Conservation (phyloP, 148 eudicot species). For the Agrostemma githago region DNA sequence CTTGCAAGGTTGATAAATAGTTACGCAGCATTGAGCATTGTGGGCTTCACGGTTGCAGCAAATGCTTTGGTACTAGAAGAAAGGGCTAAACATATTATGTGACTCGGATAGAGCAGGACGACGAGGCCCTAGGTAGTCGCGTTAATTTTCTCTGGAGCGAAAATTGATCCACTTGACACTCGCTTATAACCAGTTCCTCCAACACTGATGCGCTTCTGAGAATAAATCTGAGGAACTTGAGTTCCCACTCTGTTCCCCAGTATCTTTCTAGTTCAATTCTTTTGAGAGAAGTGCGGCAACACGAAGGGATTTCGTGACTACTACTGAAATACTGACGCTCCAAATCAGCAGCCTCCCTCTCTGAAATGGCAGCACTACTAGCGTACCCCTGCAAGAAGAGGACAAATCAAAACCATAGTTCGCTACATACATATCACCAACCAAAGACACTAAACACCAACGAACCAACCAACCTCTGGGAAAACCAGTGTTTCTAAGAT, state of each 20-base stretch:
- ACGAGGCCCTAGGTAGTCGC: too few species aligned
- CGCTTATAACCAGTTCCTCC: constrained; percentile 8
- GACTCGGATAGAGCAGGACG: constrained; percentile 1
- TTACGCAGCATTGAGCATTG: too few species aligned
- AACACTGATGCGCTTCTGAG: constrained; percentile 17
- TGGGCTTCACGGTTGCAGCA: too few species aligned
- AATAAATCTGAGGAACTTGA: constrained; percentile 9
- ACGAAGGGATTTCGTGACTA: background rate
- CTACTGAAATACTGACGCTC: background rate
- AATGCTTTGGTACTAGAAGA: too few species aligned
- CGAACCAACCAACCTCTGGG: background rate
- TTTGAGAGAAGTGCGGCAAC: background rate
- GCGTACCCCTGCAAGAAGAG: background rate
- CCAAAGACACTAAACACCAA: background rate
- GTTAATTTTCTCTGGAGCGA: background rate
- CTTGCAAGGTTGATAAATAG: too few species aligned
- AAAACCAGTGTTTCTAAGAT: constrained; percentile 11
- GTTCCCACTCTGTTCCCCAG: constrained; percentile 4
- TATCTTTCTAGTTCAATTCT: background rate
- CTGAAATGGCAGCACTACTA: background rate
- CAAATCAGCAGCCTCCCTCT: background rate
- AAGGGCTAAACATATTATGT: background rate
- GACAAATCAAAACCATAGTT: background rate
- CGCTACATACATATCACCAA: background rate
- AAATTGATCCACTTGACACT: background rate